Conservation (phyloP, 2,329 filamentous ascomycete species). For the Colletotrichum karsti region DNA sequence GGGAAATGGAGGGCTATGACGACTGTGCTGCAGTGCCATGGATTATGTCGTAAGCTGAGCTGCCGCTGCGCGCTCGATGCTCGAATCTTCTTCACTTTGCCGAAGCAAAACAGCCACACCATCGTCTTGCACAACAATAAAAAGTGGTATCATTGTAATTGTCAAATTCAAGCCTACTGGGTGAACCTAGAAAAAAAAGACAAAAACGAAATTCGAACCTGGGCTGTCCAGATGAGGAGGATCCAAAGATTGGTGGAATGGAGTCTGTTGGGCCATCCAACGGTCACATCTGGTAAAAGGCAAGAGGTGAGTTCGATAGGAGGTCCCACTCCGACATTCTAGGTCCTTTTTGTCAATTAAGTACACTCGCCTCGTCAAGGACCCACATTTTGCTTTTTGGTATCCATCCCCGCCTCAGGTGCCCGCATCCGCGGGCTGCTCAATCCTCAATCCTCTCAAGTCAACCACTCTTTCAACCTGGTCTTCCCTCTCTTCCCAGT, state of each 20-base stretch:
- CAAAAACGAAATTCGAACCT: slow-evolving; percentile 36
- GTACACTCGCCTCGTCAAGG: not conserved
- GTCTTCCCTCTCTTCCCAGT: not conserved
- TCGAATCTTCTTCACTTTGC: not conserved
- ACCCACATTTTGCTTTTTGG: not conserved
- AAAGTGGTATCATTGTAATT: no score
- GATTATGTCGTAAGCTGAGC: not conserved
- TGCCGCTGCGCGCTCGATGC: not conserved
- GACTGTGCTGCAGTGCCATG: slow-evolving; percentile 5
- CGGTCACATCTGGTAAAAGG: slow-evolving; percentile 77
- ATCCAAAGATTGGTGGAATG: slow-evolving; percentile 50
- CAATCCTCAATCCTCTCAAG: not conserved
- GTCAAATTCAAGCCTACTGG: not conserved
- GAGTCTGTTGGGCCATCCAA: slow-evolving; percentile 54
- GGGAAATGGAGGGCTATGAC: slow-evolving; percentile 25
- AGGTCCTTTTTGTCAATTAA: not conserved
- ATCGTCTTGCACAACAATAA: no score
- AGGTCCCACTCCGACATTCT: slow-evolving; percentile 62
- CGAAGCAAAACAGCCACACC: not conserved
- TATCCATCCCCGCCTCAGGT: slow-evolving; percentile 6
- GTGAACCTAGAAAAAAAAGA: not conserved
- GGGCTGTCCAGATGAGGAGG: slow-evolving; percentile 31
- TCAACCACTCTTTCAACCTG: not conserved
- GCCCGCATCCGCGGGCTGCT: not conserved
- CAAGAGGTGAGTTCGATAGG: slow-evolving; percentile 73